Percentiles rank a stretch among this genome's conserved stretches.
These are phyloP conservation scores for Datura wrightii DNA, from an alignment of 257 asterid genomes.

Conservation along the genomic window DNA sequence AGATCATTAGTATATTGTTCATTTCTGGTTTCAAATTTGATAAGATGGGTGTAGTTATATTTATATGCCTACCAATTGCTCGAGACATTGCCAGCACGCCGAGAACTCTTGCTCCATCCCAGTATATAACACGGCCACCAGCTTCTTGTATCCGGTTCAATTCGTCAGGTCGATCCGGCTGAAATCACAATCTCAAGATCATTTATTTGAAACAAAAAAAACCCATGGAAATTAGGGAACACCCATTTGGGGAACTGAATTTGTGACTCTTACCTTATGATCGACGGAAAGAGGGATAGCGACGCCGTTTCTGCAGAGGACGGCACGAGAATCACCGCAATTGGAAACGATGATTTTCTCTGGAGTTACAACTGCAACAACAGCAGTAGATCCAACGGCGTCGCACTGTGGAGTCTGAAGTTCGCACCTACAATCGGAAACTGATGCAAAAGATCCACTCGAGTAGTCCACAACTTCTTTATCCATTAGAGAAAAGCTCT, in stretches of 20 bases:
- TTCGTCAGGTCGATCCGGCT: slow-evolving; percentile 62
- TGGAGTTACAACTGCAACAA: slow-evolving; percentile 75
- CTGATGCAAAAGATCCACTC: slow-evolving; percentile 30
- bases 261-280: slow-evolving; percentile 65
- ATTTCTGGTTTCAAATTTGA: background rate
- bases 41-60: too few relatives aligned
- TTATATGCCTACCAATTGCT: slow-evolving; percentile 52
- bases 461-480: slow-evolving; percentile 63
- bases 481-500: slow-evolving; percentile 79
- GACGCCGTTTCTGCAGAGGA: slow-evolving; percentile 83
- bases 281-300: slow-evolving; percentile 87
- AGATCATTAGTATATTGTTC: background rate
- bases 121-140: slow-evolving; percentile 54
- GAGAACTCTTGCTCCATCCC: slow-evolving; percentile 56
- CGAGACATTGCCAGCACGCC: slow-evolving; percentile 74
- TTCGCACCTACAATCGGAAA: slow-evolving; percentile 80
- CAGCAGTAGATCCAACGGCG: slow-evolving; percentile 98
- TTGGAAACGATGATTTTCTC: slow-evolving; percentile 80
- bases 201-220: background rate
- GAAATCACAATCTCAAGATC: background rate
- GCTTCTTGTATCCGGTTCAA: slow-evolving; percentile 46
- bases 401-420: slow-evolving; percentile 89
- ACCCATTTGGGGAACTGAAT: background rate
- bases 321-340: slow-evolving; percentile 98
- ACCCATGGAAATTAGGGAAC: background rate